phyloP scores from a whole-genome alignment of 2,329 filamentous ascomycete species.

The Zymoseptoria brevis region DNA sequence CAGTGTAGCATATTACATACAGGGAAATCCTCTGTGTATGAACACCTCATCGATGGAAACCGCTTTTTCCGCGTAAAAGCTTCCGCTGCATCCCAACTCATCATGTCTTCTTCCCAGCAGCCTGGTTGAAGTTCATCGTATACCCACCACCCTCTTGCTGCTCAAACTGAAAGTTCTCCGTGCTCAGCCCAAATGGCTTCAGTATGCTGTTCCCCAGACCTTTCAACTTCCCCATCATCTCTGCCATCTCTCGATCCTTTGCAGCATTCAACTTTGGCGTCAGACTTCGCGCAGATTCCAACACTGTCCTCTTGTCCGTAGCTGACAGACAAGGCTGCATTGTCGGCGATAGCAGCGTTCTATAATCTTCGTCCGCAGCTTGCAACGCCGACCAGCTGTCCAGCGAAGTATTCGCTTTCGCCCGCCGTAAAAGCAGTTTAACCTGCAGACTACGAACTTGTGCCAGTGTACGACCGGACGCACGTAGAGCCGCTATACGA shows the following conservation, averaged over 20 bases:
- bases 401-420: constrained; percentile 61
- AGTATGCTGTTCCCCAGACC: constrained; percentile 84
- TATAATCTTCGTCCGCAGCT: constrained; percentile 75
- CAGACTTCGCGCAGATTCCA: constrained; percentile 56
- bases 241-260: constrained; percentile 78
- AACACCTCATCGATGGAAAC: not conserved
- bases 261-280: constrained; percentile 65
- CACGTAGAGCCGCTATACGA: constrained; percentile 37
- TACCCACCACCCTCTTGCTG: constrained; percentile 86
- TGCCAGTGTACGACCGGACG: constrained; percentile 38
- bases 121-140: constrained; percentile 76
- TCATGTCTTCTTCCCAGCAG: constrained; percentile 17
- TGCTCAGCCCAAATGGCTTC: constrained; percentile 87
- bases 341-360: constrained; percentile 43
- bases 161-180: constrained; percentile 91
- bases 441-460: constrained; percentile 70
- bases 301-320: constrained; percentile 61
- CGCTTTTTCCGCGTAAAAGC: not conserved
- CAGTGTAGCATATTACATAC: not conserved
- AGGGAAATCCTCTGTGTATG: not conserved
- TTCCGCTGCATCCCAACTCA: not conserved
- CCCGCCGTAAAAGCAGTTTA: constrained; percentile 76
- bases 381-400: constrained; percentile 74
- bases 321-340: constrained; percentile 53
- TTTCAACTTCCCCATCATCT: constrained; percentile 98